Conservation (phyloP, 2,329 filamentous ascomycete species). For the Balansia obtecta region DNA sequence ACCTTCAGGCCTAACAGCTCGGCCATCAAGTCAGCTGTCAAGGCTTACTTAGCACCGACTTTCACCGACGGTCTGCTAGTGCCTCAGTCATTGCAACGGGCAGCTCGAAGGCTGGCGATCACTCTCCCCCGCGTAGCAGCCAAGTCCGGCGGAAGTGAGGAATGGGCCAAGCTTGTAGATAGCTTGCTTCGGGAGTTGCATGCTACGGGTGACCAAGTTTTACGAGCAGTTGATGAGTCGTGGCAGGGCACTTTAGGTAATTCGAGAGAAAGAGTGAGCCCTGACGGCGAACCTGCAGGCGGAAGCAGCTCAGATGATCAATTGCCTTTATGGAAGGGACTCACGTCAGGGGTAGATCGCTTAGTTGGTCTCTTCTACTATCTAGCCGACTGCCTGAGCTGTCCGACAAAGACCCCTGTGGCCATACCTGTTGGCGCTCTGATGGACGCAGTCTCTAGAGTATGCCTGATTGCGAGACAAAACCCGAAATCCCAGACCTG, state of each 20-base stretch:
- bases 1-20: constrained; percentile 66
- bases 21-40: constrained; percentile 51
- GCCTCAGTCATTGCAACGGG: constrained; percentile 38
- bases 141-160: constrained; percentile 63
- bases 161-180: constrained; percentile 62
- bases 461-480: constrained; percentile 52
- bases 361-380: constrained; percentile 53
- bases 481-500: constrained; percentile 32
- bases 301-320: constrained; percentile 33
- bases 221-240: constrained; percentile 68
- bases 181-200: constrained; percentile 54
- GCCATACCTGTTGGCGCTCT: constrained; percentile 54
- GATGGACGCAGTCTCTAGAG: constrained; percentile 54
- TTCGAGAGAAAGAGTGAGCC: constrained; percentile 26
- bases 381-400: constrained; percentile 49
- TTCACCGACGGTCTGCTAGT: constrained; percentile 35
- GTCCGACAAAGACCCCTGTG: constrained; percentile 52
- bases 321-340: constrained; percentile 59
- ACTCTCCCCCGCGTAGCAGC: constrained; percentile 69
- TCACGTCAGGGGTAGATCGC: constrained; percentile 61
- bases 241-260: constrained; percentile 58
- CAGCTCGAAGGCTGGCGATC: constrained; percentile 53
- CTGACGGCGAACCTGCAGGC: constrained; percentile 34
- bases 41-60: constrained; percentile 52
- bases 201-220: constrained; percentile 59